Evolutionary conservation across 352 stramenopile genomes (phyloP).

Genomic region (Globisporangium perplexum): DNA sequence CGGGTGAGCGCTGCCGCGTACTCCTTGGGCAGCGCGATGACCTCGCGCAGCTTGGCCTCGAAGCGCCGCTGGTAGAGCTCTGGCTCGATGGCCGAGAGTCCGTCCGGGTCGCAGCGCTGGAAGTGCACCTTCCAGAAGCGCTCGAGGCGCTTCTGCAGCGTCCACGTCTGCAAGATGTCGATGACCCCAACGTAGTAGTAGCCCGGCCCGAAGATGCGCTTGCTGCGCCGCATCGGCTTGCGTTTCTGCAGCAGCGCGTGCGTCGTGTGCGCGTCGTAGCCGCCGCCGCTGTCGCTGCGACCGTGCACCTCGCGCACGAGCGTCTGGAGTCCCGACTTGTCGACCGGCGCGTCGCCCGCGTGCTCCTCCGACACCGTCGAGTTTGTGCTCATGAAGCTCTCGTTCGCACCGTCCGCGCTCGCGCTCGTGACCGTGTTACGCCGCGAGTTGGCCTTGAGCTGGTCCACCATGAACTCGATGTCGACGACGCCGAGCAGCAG

Average conservation of each 20-base stretch:
- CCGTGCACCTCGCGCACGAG: background rate
- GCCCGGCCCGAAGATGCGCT: constrained; percentile 73
- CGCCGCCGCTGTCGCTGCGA: constrained; percentile 6
- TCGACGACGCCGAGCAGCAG: constrained; percentile 83
- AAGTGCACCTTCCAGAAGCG: constrained; percentile 80
- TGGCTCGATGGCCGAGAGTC: constrained; percentile 81
- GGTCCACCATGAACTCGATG: constrained; percentile 78
- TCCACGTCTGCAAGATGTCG: constrained; percentile 90
- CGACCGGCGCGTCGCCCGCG: constrained; percentile 7
- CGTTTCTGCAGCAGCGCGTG: constrained; percentile 13
- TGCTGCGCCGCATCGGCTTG: constrained; percentile 63
- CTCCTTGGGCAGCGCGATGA: constrained; percentile 74
- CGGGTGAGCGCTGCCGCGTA: constrained; percentile 9
- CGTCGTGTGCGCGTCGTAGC: background rate
- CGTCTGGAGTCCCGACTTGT: constrained; percentile 1
- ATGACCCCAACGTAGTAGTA: constrained; percentile 90
- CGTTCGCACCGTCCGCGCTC: constrained; percentile 19
- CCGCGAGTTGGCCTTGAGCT: constrained; percentile 15
- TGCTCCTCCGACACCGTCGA: constrained; percentile 8
- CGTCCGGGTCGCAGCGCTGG: constrained; percentile 57
- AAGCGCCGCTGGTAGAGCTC: constrained; percentile 77
- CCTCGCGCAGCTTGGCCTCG: constrained; percentile 71
- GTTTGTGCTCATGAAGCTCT: constrained; percentile 34
- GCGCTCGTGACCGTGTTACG: constrained; percentile 27
- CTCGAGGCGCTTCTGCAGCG: constrained; percentile 74